phyloP scores from a whole-genome alignment of 331 rosid genomes.

The Quercus phellos region DNA sequence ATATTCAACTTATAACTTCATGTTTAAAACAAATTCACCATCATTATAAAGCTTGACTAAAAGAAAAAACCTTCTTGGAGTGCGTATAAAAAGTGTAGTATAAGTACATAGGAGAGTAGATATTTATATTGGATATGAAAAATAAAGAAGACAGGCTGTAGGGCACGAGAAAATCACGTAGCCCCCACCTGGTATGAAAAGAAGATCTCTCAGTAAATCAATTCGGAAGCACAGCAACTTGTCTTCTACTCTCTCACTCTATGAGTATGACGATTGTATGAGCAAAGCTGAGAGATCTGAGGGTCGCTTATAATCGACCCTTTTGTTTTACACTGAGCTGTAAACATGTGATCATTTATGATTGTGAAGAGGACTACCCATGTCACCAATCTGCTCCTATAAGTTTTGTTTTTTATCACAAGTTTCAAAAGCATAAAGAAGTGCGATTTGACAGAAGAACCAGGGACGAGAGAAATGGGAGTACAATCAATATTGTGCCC shows the following conservation, averaged over 20 bases:
- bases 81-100: too few relatives aligned
- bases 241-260: conserved; percentile 2
- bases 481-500: neutral
- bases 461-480: neutral
- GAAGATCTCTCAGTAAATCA: conserved; percentile 5
- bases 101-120: too few relatives aligned
- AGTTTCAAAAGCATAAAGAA: conserved; percentile 2
- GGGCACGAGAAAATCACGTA: neutral
- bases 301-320: neutral
- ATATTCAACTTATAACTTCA: too few relatives aligned
- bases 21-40: too few relatives aligned
- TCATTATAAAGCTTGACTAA: too few relatives aligned
- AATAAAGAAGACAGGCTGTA: neutral
- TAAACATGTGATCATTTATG: conserved; percentile 28
- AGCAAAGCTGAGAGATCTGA: neutral
- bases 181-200: neutral
- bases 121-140: neutral
- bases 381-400: neutral
- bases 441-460: conserved; percentile 13
- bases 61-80: too few relatives aligned
- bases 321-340: conserved; percentile 8
- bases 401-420: conserved; percentile 1
- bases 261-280: neutral
- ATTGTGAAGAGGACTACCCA: conserved; percentile 17
- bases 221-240: neutral